Percentiles rank a stretch among this genome's conserved stretches.
Evolutionary conservation across 371 early-diverging fungal species (phyloP).

Genomic region (Batkoa obscura): DNA sequence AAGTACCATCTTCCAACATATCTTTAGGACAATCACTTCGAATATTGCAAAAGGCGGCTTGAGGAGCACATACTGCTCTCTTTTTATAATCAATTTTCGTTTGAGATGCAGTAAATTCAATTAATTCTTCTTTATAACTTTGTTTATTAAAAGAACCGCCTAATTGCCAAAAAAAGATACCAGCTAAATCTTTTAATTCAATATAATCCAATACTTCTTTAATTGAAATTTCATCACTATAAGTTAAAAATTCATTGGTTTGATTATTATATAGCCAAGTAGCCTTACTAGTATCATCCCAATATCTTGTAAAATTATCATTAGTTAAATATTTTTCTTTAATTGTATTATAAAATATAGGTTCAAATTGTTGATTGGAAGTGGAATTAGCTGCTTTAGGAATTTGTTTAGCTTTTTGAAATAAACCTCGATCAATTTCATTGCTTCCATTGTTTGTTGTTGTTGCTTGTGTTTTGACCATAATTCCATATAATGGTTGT

Average conservation of each 20-base stretch:
- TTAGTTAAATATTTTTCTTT: neutral
- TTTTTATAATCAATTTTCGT: neutral
- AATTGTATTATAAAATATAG: neutral
- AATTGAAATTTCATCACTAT: neutral
- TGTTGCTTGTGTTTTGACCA: neutral
- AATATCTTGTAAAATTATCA: neutral
- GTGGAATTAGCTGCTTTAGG: neutral
- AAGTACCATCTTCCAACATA: neutral
- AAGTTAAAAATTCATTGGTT: neutral
- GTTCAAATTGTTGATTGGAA: neutral
- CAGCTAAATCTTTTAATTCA: neutral
- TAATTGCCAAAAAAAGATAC: slow-evolving; percentile 3
- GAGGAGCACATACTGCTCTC: neutral
- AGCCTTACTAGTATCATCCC: slow-evolving; percentile 1
- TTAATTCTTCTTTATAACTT: neutral
- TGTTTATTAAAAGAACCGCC: neutral
- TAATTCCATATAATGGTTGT: neutral
- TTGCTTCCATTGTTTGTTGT: neutral
- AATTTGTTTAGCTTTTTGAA: neutral
- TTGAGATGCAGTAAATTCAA: neutral
- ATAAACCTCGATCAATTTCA: neutral
- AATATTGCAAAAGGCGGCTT: neutral
- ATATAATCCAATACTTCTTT: neutral
- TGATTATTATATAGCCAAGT: neutral
- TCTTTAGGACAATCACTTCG: neutral